Base-by-base conservation (phyloP, 225 moss, liverwort and hornwort species). In the Asterella californica region DNA sequence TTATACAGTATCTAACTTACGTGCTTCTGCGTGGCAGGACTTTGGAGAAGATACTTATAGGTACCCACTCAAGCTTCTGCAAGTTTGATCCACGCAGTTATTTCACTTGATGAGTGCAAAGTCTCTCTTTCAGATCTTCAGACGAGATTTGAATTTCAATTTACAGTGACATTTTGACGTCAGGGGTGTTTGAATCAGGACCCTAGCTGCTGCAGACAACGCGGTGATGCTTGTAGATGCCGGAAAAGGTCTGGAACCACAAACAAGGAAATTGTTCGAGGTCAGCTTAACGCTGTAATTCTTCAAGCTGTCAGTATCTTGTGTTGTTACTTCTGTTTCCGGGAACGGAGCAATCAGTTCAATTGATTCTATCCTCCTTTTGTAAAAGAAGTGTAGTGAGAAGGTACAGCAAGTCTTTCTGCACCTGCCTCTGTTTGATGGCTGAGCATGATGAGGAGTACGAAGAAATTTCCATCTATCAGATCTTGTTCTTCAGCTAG, bases 11-110 rank as follows among this genome's bases (percentile, higher is more conserved):
- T 71, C 71, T 5, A 17, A 53, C 37, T 8, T 33, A 37, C 8
- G 6, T 33, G 54, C 25, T 75, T 5, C 4, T 75, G 9, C 55
- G 71, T 75, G 75, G 54, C 87, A 87, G 85, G 96, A 96, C 82
- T 96, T 96, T 82, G 96, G 96, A 70, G 96, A 96, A 90, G 96
- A 96, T 61, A 96, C 96, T 69, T 96, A 94, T 69, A 83, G 96
- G 96, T 96, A 81, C 54, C 82, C 42, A 45, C 47, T 67, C 52
- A 22, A 36, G 0, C 14, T 29, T 17, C 14, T 50, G 1, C 32
- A 30, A 18, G 53, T 74, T 24, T 18, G 32, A 73, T n/a, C 74
- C 0, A 67, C 34, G 17, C 65, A 47, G 25, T 71, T 9, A 47
- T 71, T 47, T 47, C 34, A 10, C 24, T 0, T 74, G 50, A 32